Percentiles rank a stretch among this genome's conserved stretches.
Evolutionary conservation across 768 basidiomycete genomes (phyloP).

Genomic region (Termitomyces sp.): DNA sequence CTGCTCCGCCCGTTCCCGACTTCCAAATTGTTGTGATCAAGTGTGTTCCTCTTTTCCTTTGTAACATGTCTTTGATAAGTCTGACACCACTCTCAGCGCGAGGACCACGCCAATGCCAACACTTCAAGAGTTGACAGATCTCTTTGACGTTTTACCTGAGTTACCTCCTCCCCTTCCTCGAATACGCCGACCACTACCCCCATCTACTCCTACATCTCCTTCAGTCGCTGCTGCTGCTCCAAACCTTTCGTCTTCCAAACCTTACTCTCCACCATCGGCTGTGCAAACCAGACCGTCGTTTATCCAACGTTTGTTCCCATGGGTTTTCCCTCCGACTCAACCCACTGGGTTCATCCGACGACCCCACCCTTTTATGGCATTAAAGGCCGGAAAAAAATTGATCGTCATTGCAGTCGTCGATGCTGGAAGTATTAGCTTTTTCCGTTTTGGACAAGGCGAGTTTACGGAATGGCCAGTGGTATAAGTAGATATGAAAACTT

Average conservation of each 20-base stretch:
- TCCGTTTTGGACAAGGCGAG: conserved; percentile 78
- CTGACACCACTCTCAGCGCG: conserved; percentile 44
- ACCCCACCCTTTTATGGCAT: conserved; percentile 70
- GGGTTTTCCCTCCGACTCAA: conserved; percentile 15
- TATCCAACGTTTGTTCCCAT: conserved; percentile 22
- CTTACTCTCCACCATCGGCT: background rate
- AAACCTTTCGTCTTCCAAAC: background rate
- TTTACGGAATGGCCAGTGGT: conserved; percentile 84
- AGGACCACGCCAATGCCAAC: conserved; percentile 80
- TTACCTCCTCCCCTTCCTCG: conserved; percentile 57
- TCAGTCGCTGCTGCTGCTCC: conserved; percentile 1
- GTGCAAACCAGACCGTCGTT: conserved; percentile 16
- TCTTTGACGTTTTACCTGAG: conserved; percentile 71
- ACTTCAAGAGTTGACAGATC: conserved; percentile 64
- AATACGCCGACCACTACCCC: conserved; percentile 24
- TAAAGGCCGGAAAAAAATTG: conserved; percentile 82
- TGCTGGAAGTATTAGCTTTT: conserved; percentile 82
- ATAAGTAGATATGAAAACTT: conserved; percentile 8
- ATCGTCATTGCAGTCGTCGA: conserved; percentile 88
- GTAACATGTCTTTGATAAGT: background rate
- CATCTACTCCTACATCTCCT: background rate
- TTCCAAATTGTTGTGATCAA: conserved; percentile 84
- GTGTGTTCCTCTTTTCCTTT: conserved; percentile 30
- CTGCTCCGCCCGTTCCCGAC: conserved; percentile 72
- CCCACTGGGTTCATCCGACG: conserved; percentile 24